phyloP scores from a whole-genome alignment of 2,329 filamentous ascomycete species.

The Ophioceras dolichostomum region DNA sequence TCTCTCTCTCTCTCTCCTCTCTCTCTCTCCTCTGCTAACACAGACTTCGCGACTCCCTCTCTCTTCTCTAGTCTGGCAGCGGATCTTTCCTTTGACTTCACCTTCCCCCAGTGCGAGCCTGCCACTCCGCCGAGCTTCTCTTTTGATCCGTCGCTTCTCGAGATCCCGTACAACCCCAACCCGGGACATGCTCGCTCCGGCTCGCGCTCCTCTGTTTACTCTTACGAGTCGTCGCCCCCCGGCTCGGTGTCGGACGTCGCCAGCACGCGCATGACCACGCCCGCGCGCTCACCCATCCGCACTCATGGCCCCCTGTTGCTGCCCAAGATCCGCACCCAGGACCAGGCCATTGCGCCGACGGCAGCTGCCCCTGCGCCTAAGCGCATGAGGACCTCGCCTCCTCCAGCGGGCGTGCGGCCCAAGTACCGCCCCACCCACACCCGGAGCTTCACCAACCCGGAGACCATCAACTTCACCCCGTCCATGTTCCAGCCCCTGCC shows the following conservation, averaged over 20 bases:
- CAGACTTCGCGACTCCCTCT: not conserved
- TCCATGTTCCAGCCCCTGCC: slow-evolving; percentile 20
- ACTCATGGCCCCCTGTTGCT: slow-evolving; percentile 71
- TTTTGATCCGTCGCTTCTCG: slow-evolving; percentile 44
- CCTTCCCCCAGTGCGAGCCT: slow-evolving; percentile 40
- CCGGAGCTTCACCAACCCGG: slow-evolving; percentile 50
- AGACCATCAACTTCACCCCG: slow-evolving; percentile 31
- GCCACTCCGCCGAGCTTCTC: slow-evolving; percentile 37
- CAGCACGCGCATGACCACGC: slow-evolving; percentile 57
- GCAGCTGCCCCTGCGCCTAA: slow-evolving; percentile 34
- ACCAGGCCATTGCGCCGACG: slow-evolving; percentile 58
- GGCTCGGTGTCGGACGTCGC: slow-evolving; percentile 41
- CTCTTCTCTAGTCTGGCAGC: slow-evolving; percentile 40
- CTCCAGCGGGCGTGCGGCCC: slow-evolving; percentile 18
- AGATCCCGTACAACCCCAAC: slow-evolving; percentile 36
- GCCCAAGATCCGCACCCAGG: slow-evolving; percentile 76
- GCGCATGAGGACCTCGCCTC: slow-evolving; percentile 42
- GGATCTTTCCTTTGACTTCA: slow-evolving; percentile 50
- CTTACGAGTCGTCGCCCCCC: slow-evolving; percentile 49
- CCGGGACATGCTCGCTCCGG: slow-evolving; percentile 47
- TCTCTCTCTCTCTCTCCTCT: not conserved
- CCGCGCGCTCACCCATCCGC: slow-evolving; percentile 56
- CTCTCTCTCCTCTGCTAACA: not conserved
- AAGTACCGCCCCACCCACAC: slow-evolving; percentile 33
- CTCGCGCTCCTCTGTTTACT: slow-evolving; percentile 57